Percentiles rank a stretch among this genome's conserved stretches.
phyloP scores from a whole-genome alignment of 177 flowering plant species.

The Vitis hybrid region DNA sequence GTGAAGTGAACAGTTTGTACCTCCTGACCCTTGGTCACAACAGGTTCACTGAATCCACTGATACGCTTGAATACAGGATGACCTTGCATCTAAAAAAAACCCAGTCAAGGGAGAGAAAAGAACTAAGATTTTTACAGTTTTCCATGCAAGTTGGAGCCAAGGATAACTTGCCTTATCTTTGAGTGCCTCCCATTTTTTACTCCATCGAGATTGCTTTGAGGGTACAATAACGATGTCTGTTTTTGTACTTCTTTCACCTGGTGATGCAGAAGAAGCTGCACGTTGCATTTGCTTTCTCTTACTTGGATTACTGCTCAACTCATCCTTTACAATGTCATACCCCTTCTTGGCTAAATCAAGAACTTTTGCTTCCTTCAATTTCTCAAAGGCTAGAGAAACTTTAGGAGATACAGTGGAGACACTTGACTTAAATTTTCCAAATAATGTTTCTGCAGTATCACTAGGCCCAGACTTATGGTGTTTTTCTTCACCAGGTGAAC shows the following conservation, averaged over 20 bases:
- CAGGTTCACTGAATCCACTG: constrained; percentile 77
- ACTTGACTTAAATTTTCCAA: constrained; percentile 53
- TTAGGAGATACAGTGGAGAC: constrained; percentile 57
- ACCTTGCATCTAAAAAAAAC: constrained; percentile 51
- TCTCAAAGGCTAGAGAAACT: constrained; percentile 59
- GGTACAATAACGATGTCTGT: constrained; percentile 80
- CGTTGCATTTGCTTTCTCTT: constrained; percentile 63
- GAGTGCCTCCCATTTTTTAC: constrained; percentile 78
- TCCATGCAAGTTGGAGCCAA: neutral
- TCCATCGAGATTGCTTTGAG: constrained; percentile 64
- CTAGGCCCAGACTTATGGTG: constrained; percentile 42
- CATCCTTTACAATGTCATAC: constrained; percentile 79
- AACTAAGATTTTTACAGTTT: neutral
- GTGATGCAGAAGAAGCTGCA: constrained; percentile 44
- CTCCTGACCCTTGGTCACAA: constrained; percentile 81
- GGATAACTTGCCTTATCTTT: constrained; percentile 58
- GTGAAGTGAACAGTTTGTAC: constrained; percentile 26
- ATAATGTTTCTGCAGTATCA: constrained; percentile 48
- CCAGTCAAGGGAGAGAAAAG: constrained; percentile 2
- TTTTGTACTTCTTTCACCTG: constrained; percentile 68
- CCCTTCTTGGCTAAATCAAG: constrained; percentile 80
- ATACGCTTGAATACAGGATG: constrained; percentile 73
- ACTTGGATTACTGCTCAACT: constrained; percentile 59
- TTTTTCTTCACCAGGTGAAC: constrained; percentile 36
- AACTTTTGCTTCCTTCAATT: constrained; percentile 73